Base-by-base conservation (phyloP, 2,329 filamentous ascomycete species). In the Fusarium sp. region DNA sequence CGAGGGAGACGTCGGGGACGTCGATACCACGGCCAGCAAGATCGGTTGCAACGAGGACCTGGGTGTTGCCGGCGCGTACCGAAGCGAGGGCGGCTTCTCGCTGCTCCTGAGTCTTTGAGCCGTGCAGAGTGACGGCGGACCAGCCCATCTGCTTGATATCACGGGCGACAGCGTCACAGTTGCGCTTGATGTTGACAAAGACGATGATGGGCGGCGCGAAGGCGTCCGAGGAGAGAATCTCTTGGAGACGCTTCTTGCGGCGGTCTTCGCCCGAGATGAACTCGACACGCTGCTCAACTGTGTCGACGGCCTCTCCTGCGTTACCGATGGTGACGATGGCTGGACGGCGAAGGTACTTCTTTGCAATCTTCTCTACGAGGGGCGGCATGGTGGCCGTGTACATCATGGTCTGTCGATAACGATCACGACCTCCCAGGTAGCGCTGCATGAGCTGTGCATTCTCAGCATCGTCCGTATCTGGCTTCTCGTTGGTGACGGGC, bases 171-270 rank as follows among this genome's bases (percentile, higher is more conserved):
- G 92, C 91, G 75, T 99, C 95, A 80, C 94, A 98, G 80, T 98
- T 98, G 70, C 93, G 91, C 80, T 98, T 98, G 87, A 98, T 97
- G 78, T 99, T 99, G 85, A 99, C 95, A 76, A 99, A 99, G 64
- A 99, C 93, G 70, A 99, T 99, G 76, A 99, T 96, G 13, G 95
- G 95, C 8, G 94, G 87, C 7, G 85, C 83, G 78, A 93, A 98
- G 66, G 93, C 89, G 67, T 88, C 83, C 2, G 90, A 93, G 43
- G 85, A 82, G 35, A 99, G 87, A 59, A 99, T 95, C 72, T 98
- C 92, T 68, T 89, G 85, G n/a, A 99, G 88, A 3, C 95, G 90
- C 79, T 96, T 96, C 88, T 99, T 98, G 73, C 93, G 88, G 76
- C 94, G 95, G 76, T 99, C 95, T 81, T 99, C 95, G 69, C 93